Conservation (phyloP, 495 filamentous ascomycete species). For the Tetracladium setigerum region DNA sequence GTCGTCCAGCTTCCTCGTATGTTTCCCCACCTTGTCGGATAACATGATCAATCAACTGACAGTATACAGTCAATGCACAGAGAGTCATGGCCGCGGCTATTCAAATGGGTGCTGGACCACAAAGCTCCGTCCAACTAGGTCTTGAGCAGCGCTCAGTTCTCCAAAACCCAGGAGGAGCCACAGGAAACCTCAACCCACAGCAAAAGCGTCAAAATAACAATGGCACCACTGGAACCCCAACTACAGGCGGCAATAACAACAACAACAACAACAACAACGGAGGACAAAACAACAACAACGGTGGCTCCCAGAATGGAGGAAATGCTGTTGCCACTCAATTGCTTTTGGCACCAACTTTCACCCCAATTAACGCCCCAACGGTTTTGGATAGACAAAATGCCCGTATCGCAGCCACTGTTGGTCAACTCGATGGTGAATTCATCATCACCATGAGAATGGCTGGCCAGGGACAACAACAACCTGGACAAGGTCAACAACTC, state of each 20-base stretch:
- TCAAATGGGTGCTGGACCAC: constrained; percentile 13
- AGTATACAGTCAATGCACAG: constrained; percentile 15
- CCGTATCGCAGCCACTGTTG: constrained; percentile 17
- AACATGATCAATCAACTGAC: background rate
- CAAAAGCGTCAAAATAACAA: constrained; percentile 3
- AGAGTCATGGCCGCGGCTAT: constrained; percentile 17
- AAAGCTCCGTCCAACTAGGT: constrained; percentile 10
- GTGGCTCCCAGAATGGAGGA: background rate
- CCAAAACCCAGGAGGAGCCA: constrained; percentile 21
- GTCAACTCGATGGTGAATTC: constrained; percentile 21
- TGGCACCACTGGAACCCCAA: background rate
- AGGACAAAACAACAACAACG: background rate
- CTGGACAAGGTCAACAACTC: background rate
- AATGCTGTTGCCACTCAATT: constrained; percentile 22
- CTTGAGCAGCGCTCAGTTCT: constrained; percentile 18
- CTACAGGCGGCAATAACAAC: background rate
- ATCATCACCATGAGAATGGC: constrained; percentile 18
- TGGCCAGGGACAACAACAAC: background rate
- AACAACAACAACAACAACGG: background rate
- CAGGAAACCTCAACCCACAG: constrained; percentile 5
- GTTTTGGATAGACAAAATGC: constrained; percentile 17
- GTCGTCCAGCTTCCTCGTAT: constrained; percentile 24
- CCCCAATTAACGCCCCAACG: constrained; percentile 15
- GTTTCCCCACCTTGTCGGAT: background rate
- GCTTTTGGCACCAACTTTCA: constrained; percentile 22